Evolutionary conservation across 495 filamentous ascomycete genomes (phyloP).

Genomic region (Hypoxylon intermedium): DNA sequence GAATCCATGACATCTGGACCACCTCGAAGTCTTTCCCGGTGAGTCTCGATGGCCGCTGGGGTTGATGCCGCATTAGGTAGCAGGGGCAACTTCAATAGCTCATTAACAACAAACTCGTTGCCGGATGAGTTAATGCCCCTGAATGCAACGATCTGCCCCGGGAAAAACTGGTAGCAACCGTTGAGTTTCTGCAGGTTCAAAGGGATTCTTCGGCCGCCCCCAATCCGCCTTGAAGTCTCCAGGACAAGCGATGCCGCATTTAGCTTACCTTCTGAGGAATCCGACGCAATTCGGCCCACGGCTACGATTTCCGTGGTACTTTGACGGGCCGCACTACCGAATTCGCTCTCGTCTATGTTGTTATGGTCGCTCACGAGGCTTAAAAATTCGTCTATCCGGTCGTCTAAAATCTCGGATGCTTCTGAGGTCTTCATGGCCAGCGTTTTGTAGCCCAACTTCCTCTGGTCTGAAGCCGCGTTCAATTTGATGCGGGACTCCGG

Average conservation of each 20-base stretch:
- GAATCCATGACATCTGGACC: constrained; percentile 65
- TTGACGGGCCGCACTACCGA: constrained; percentile 84
- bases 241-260: constrained; percentile 84
- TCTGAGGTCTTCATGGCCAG: constrained; percentile 94
- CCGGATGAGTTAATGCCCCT: constrained; percentile 87
- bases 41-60: constrained; percentile 63
- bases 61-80: constrained; percentile 72
- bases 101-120: constrained; percentile 78
- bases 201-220: constrained; percentile 79
- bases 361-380: constrained; percentile 74
- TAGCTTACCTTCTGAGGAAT: constrained; percentile 80
- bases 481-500: constrained; percentile 80
- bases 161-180: constrained; percentile 81
- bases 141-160: constrained; percentile 90
- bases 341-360: constrained; percentile 76
- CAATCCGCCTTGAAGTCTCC: constrained; percentile 85
- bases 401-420: constrained; percentile 89
- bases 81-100: constrained; percentile 76
- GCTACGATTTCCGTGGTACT: constrained; percentile 87
- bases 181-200: constrained; percentile 73
- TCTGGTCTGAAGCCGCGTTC: constrained; percentile 80
- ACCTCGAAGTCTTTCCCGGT: constrained; percentile 68
- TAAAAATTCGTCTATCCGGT: constrained; percentile 90
- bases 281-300: constrained; percentile 88
- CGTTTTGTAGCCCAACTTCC: constrained; percentile 88